Conservation (phyloP, 2,329 filamentous ascomycete genomes). For the Arthrobotrys conoides region DNA sequence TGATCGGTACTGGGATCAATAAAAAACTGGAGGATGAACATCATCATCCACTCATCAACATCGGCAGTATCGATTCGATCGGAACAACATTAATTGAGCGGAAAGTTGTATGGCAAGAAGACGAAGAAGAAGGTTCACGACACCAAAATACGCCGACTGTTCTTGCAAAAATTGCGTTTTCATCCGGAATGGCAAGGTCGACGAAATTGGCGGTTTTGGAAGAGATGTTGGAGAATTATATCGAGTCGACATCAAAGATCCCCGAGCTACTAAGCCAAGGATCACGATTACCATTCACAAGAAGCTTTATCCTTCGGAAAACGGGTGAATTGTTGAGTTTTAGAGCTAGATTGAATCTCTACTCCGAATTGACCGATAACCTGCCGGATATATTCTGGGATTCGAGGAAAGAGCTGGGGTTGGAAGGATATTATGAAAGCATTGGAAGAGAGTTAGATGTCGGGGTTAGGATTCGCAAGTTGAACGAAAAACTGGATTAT, state of each 20-base stretch:
- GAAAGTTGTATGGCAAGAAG: conserved; percentile 6
- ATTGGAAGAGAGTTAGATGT: conserved; percentile 92
- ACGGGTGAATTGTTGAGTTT: conserved; percentile 92
- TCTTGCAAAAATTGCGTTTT: conserved; percentile 95
- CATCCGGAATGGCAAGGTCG: conserved; percentile 89
- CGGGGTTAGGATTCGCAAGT: conserved; percentile 85
- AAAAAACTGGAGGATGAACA: conserved; percentile 65
- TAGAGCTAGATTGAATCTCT: conserved; percentile 93
- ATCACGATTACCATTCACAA: conserved; percentile 65
- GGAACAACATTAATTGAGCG: conserved; percentile 15
- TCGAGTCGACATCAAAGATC: conserved; percentile 86
- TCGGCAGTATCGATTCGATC: conserved; percentile 40
- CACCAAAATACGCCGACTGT: conserved; percentile 73
- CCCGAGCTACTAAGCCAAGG: conserved; percentile 80
- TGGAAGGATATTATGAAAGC: conserved; percentile 96
- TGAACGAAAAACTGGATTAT: conserved; percentile 99
- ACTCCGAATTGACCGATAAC: conserved; percentile 94
- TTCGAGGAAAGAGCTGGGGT: conserved; percentile 84
- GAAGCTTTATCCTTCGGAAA: conserved; percentile 88
- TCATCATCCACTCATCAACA: conserved; percentile 31
- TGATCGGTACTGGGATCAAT: conserved; percentile 87
- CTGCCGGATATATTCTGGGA: conserved; percentile 99
- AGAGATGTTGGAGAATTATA: conserved; percentile 83
- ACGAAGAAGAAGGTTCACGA: conserved; percentile 61
- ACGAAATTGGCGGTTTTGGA: conserved; percentile 96